Evolutionary conservation across 192 early-diverging fungal species (phyloP).

Genomic region (Coemansia sp.): DNA sequence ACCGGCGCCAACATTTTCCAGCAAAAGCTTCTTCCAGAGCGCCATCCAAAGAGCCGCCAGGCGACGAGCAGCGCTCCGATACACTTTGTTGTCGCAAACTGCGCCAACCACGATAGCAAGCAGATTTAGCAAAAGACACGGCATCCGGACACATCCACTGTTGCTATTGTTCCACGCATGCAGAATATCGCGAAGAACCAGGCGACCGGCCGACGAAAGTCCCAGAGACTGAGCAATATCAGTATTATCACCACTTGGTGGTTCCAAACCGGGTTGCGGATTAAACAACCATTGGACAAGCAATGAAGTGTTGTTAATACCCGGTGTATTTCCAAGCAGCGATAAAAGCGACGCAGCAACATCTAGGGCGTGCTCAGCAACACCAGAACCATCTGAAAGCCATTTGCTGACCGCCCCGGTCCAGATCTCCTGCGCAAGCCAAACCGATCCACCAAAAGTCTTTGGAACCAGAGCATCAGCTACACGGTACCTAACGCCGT

Average conservation of each 20-base stretch:
- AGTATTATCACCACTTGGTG: not conserved
- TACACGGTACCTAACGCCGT: not conserved
- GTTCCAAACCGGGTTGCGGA: not conserved
- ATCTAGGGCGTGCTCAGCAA: slow-evolving; percentile 3
- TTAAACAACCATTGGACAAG: slow-evolving; percentile 18
- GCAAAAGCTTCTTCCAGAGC: slow-evolving; percentile 26
- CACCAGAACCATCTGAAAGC: not conserved
- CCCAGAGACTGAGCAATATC: slow-evolving; percentile 1
- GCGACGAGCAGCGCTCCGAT: not conserved
- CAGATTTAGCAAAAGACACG: not conserved
- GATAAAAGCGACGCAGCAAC: not conserved
- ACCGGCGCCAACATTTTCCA: not conserved
- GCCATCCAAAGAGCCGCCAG: slow-evolving; percentile 30
- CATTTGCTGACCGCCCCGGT: not conserved
- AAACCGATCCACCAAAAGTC: not conserved
- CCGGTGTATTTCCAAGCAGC: slow-evolving; percentile 3
- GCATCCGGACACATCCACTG: not conserved
- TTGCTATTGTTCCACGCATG: slow-evolving; percentile 3
- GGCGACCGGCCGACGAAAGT: slow-evolving; percentile 7
- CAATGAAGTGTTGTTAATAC: not conserved
- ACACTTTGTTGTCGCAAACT: not conserved
- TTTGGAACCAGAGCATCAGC: not conserved
- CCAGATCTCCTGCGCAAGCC: slow-evolving; percentile 7
- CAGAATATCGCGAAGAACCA: slow-evolving; percentile 20
- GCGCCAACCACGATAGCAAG: slow-evolving; percentile 3